These are phyloP conservation scores for Colletotrichum melonis DNA, from an alignment of 2,329 filamentous ascomycete genomes.

Conservation along the genomic window DNA sequence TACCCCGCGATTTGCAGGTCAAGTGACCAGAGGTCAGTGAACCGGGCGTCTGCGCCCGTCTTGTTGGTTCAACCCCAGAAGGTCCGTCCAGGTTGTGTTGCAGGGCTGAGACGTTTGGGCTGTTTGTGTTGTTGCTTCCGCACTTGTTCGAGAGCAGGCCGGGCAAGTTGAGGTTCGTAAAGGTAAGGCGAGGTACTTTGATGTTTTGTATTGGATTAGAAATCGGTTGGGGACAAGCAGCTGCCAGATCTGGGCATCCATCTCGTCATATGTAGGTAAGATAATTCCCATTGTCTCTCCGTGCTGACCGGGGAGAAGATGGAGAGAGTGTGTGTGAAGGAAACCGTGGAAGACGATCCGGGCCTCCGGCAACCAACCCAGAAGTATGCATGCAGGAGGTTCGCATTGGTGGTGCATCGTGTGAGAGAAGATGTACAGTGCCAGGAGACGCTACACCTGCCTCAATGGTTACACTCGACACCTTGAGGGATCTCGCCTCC, in stretches of 20 bases:
- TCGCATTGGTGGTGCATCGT: background rate
- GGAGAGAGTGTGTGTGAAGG: background rate
- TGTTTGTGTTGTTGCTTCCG: background rate
- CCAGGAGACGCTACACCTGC: slow-evolving; percentile 9
- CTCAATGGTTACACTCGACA: slow-evolving; percentile 33
- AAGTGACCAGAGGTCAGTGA: slow-evolving; percentile 20
- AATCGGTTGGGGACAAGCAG: background rate
- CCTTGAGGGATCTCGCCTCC: background rate
- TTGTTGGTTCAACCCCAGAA: background rate
- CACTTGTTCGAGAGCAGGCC: background rate
- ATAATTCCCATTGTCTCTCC: background rate
- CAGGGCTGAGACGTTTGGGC: background rate
- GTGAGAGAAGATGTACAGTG: background rate
- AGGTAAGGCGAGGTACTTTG: background rate
- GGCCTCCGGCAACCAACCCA: slow-evolving; percentile 13
- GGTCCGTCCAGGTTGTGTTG: background rate
- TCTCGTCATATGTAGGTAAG: slow-evolving; percentile 15
- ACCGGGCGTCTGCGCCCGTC: background rate
- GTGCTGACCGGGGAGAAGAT: background rate
- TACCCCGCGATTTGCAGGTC: slow-evolving; percentile 21
- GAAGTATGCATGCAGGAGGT: slow-evolving; percentile 17
- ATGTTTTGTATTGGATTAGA: background rate
- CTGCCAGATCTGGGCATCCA: background rate
- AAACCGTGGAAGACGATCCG: slow-evolving; percentile 28
- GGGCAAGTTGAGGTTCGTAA: too few relatives aligned